Evolutionary conservation across 306 rosid species (phyloP).

Genomic region (Carpinus viminea): DNA sequence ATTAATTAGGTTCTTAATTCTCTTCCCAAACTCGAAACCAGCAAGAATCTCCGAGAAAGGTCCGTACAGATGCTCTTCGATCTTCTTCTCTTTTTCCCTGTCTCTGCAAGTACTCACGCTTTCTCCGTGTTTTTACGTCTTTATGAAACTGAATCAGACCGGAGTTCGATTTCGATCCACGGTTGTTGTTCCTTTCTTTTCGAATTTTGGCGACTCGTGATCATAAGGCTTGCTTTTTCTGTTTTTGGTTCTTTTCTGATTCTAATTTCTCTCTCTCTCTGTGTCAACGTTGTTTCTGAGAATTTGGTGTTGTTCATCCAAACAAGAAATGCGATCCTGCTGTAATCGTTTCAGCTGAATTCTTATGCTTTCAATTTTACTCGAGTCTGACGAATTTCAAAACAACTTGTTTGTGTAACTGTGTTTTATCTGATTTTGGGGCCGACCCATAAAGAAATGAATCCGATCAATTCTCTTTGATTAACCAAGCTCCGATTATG

Average conservation of each 20-base stretch:
- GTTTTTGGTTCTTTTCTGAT: not conserved
- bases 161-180: not conserved
- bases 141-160: not conserved
- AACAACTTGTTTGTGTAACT: not conserved
- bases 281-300: not conserved
- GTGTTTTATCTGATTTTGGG: not conserved
- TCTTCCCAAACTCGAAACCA: conserved; percentile 8
- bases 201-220: not conserved
- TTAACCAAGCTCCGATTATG: not conserved
- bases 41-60: conserved; percentile 17
- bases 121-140: not conserved
- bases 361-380: not conserved
- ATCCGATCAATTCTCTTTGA: not conserved
- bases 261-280: no score
- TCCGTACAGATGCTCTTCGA: conserved; percentile 19
- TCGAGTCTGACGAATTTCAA: not conserved
- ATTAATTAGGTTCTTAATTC: not conserved
- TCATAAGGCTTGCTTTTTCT: not conserved
- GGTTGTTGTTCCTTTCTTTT: not conserved
- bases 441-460: not conserved
- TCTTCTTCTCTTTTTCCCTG: not conserved
- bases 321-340: not conserved
- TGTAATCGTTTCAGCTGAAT: not conserved
- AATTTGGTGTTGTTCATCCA: not conserved
- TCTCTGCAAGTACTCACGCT: not conserved